Evolutionary conservation across 345 rosid species (phyloP).

Genomic region (Anastatica hierochuntica): DNA sequence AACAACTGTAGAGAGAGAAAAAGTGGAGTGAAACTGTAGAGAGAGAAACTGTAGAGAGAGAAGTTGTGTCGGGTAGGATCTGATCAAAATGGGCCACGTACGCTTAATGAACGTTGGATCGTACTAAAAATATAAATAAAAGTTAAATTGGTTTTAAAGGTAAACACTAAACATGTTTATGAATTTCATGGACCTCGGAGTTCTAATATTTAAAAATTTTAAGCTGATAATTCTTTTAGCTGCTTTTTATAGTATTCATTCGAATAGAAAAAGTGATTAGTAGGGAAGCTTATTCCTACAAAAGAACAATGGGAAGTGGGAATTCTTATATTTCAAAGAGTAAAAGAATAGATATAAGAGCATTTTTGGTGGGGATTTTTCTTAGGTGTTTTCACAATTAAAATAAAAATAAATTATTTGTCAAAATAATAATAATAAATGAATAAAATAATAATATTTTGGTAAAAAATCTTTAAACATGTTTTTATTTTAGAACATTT

Average conservation of each 20-base stretch:
- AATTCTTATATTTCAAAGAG: background rate
- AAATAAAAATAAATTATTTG: too few relatives aligned
- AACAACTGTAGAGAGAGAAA: conserved; percentile 17
- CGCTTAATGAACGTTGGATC: conserved; percentile 26
- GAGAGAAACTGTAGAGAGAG: conserved; percentile 2
- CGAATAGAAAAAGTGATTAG: background rate
- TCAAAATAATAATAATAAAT: too few relatives aligned
- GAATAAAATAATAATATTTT: too few relatives aligned
- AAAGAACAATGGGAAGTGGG: background rate
- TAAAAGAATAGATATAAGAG: too few relatives aligned
- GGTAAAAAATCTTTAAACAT: too few relatives aligned
- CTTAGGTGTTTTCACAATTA: too few relatives aligned
- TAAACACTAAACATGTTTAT: conserved; percentile 22
- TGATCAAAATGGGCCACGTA: conserved; percentile 33
- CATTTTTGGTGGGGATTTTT: too few relatives aligned
- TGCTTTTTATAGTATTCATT: background rate
- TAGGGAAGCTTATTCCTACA: background rate
- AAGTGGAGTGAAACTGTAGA: background rate
- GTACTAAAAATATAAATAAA: background rate
- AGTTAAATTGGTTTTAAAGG: conserved; percentile 14
- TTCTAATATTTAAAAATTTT: background rate
- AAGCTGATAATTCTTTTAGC: background rate
- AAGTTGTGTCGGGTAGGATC: conserved; percentile 29
- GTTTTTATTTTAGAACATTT: too few relatives aligned
- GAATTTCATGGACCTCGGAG: conserved; percentile 22